phyloP scores from a whole-genome alignment of 257 asterid species.

The Haberlea rhodopensis region DNA sequence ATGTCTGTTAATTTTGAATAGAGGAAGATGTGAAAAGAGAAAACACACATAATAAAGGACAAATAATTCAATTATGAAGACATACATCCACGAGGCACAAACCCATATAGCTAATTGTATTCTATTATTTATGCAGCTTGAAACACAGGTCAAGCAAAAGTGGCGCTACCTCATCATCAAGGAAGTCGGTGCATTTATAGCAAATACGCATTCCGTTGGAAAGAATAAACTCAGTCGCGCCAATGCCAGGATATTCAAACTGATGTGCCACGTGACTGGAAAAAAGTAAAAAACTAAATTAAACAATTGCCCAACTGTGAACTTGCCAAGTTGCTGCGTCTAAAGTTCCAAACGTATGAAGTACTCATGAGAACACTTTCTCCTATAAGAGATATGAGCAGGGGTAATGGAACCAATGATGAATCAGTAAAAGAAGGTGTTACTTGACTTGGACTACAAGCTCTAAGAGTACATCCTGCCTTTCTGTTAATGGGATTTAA shows the following conservation, averaged over 20 bases:
- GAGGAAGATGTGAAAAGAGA: background rate
- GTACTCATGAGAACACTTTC: slow-evolving; percentile 13
- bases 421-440: slow-evolving; percentile 23
- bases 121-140: too few species aligned
- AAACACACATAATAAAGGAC: background rate
- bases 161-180: slow-evolving; percentile 78
- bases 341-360: background rate
- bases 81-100: background rate
- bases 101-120: background rate
- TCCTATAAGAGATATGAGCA: slow-evolving; percentile 21
- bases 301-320: slow-evolving; percentile 2
- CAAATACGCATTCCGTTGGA: slow-evolving; percentile 96
- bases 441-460: slow-evolving; percentile 12
- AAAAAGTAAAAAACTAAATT: slow-evolving; percentile 25
- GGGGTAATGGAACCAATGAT: slow-evolving; percentile 20
- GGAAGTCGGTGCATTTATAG: slow-evolving; percentile 88
- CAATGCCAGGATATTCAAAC: slow-evolving; percentile 58
- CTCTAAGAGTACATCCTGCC: background rate
- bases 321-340: slow-evolving; percentile 15
- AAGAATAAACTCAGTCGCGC: slow-evolving; percentile 72
- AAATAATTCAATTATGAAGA: background rate
- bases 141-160: background rate
- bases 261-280: slow-evolving; percentile 57
- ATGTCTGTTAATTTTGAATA: background rate
- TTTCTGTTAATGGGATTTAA: slow-evolving; percentile 17